Percentiles rank a stretch among this genome's conserved stretches.
Conservation (phyloP, 108 stramenopile genomes). For the Skeletonema marinoi region DNA sequence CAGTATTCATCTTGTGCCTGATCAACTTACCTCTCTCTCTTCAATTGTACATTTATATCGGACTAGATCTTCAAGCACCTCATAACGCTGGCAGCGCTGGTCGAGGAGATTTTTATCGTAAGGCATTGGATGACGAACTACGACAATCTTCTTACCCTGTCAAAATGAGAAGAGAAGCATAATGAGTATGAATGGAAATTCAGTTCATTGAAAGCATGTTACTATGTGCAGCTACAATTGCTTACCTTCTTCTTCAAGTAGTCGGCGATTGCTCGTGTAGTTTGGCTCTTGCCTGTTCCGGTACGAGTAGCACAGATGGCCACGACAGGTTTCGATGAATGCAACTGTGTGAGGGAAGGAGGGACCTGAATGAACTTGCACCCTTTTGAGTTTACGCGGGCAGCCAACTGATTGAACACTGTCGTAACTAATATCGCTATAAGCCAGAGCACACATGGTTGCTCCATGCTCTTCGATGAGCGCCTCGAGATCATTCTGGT, state of each 20-base stretch:
- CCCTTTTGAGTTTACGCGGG: slow-evolving; percentile 50
- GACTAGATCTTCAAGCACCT: slow-evolving; percentile 53
- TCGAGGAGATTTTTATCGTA: slow-evolving; percentile 46
- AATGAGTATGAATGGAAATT: no score
- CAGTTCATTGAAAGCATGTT: no score
- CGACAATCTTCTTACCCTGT: slow-evolving; percentile 46
- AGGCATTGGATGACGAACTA: slow-evolving; percentile 57
- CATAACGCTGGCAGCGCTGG: slow-evolving; percentile 57
- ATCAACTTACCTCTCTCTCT: slow-evolving; percentile 40
- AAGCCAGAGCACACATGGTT: slow-evolving; percentile 46
- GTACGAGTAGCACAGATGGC: slow-evolving; percentile 54
- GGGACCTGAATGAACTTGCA: slow-evolving; percentile 57
- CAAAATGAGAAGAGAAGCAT: no score
- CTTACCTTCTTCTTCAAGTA: slow-evolving; percentile 36
- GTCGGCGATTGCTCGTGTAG: slow-evolving; percentile 45
- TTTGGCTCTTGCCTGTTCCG: slow-evolving; percentile 50
- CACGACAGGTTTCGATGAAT: slow-evolving; percentile 48
- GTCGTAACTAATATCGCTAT: slow-evolving; percentile 41
- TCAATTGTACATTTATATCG: slow-evolving; percentile 63
- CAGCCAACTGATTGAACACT: slow-evolving; percentile 49
- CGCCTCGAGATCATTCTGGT: slow-evolving; percentile 42
- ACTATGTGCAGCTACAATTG: no score
- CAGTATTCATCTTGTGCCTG: background rate
- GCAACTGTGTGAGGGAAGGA: slow-evolving; percentile 42
- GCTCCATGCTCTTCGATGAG: slow-evolving; percentile 47